Base-by-base conservation (phyloP, 306 rosid genomes). In the Hippophae gyantsensis region DNA sequence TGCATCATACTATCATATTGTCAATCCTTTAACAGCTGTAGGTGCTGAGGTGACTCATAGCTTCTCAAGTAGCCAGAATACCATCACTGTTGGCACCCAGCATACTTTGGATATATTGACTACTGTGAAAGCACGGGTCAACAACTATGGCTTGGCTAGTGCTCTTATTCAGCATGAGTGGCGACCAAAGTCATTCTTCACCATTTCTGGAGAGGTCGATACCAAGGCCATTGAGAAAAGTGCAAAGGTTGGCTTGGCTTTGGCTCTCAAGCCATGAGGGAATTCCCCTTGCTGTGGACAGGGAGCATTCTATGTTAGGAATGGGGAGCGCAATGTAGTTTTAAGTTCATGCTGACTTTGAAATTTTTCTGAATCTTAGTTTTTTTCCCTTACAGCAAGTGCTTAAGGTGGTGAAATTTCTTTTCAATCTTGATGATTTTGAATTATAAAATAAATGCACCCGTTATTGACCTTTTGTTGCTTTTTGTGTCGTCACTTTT, bases 111-210 rank as follows among this genome's bases (percentile, higher is more conserved):
- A 89, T 60, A 86, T 87, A 7, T 72, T 84, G 74, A 89, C 95
- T 68, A 58, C 86, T 0, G 62, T 75, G 56, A 89, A 89, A 69
- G 88, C 84, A 27, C 84, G 95, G 0, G 74, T 82, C 54, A 89
- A 86, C 87, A 82, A 89, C 72, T 45, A 46, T 1, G 97, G 97
- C 59, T 80, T 67, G 76, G 89, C 76, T 32, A 86, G 52, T 8
- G 95, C 95, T 46, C 95, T 89, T 48, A 75, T 89, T 72, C 97
- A 89, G 88, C 95, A 89, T 0, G 89, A 89, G 77, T 89, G 97
- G 97, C 97, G 97, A 18, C 89, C 97, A 56, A 89, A 73, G 10
- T 89, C 97, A n/a, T 73, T 80, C 61, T 75, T 89, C 83, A 86
- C 97, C 60, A 38, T 89, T 69, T 86, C 95, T n/a, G 97, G 93